phyloP scores from a whole-genome alignment of 1,139 yeast genomes.

The Debaryomyces udenii region DNA sequence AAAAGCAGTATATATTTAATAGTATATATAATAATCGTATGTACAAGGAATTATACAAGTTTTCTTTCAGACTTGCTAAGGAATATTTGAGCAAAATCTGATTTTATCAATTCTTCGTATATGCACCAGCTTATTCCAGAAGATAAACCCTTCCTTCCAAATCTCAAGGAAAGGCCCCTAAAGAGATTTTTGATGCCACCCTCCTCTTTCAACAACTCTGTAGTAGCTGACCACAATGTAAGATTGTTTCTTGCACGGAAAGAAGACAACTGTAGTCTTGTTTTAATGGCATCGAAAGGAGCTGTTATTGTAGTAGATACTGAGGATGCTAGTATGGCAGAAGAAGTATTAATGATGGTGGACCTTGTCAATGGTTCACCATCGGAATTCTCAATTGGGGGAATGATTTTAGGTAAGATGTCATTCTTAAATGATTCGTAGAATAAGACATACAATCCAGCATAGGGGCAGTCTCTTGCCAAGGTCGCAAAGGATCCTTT shows the following conservation, averaged over 20 bases:
- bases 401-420: conserved; percentile 25
- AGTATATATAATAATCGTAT: conserved; percentile 2
- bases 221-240: conserved; percentile 32
- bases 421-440: conserved; percentile 72
- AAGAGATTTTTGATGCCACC: conserved; percentile 70
- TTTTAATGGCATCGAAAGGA: conserved; percentile 93
- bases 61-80: conserved; percentile 7
- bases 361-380: conserved; percentile 27
- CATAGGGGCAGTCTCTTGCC: conserved; percentile 93
- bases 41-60: conserved; percentile 10
- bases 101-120: conserved; percentile 80
- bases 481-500: conserved; percentile 87
- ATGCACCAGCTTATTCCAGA: conserved; percentile 98
- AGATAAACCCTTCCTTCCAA: conserved; percentile 83
- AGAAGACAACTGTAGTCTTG: conserved; percentile 71
- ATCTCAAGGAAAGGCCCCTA: conserved; percentile 79
- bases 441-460: conserved; percentile 85
- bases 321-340: conserved; percentile 78
- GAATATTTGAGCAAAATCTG: conserved; percentile 6
- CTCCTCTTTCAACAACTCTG: conserved; percentile 44
- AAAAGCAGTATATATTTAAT: not conserved
- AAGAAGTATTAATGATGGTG: conserved; percentile 62
- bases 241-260: conserved; percentile 14
- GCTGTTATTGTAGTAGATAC: conserved; percentile 87
- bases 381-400: conserved; percentile 10